Conservation (phyloP, 371 early-diverging fungal genomes). For the Lichtheimia ornata region DNA sequence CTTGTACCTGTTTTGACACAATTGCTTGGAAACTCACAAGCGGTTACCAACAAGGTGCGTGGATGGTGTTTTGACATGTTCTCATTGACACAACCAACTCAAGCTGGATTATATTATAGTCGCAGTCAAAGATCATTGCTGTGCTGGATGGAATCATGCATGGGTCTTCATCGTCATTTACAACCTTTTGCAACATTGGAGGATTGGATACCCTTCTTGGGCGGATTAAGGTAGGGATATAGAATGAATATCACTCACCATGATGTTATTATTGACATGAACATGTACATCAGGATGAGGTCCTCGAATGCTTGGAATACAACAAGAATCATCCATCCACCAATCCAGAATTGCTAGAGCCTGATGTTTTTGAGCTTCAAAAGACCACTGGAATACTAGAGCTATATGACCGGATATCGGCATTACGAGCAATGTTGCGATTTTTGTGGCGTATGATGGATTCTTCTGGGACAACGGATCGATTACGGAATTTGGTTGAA, state of each 20-base stretch:
- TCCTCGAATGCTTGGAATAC: conserved; percentile 36
- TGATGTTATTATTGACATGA: conserved; percentile 51
- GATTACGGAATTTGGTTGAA: conserved; percentile 92
- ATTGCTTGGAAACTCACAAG: conserved; percentile 56
- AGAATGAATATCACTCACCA: neutral
- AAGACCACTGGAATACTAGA: conserved; percentile 18
- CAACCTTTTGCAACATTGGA: conserved; percentile 78
- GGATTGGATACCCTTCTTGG: conserved; percentile 79
- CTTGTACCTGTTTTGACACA: conserved; percentile 78
- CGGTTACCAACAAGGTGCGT: conserved; percentile 57
- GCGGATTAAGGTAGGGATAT: conserved; percentile 68
- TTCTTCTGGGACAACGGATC: conserved; percentile 84
- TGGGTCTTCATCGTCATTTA: conserved; percentile 75
- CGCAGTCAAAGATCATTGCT: conserved; percentile 69
- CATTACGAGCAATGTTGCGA: conserved; percentile 88
- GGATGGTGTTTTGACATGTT: neutral
- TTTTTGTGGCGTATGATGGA: conserved; percentile 93
- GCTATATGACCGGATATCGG: conserved; percentile 57
- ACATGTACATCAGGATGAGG: conserved; percentile 32
- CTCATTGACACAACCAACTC: neutral
- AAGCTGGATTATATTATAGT: conserved; percentile 22
- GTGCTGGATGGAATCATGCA: conserved; percentile 84
- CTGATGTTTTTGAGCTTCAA: conserved; percentile 1
- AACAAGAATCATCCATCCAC: conserved; percentile 8
- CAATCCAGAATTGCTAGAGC: too few species aligned